Conservation (phyloP, 2,329 filamentous ascomycete species). For the Arachnomyces sp. region DNA sequence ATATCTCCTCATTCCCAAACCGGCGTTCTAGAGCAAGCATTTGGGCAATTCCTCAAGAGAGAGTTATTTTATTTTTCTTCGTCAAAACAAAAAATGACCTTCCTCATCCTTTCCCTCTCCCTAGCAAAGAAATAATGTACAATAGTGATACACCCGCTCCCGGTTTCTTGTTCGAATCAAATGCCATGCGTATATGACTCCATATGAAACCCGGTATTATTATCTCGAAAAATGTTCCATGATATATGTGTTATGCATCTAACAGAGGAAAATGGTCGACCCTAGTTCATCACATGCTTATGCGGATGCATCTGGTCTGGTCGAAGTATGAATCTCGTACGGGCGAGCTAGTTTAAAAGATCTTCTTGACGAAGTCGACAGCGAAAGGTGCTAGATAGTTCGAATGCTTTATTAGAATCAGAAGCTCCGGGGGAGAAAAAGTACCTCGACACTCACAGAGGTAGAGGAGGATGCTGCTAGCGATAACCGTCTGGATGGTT, state of each 20-base stretch:
- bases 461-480: constrained; percentile 52
- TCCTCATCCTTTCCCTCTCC: too few relatives aligned
- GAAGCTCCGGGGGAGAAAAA: background rate
- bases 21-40: background rate
- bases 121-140: too few relatives aligned
- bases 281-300: too few relatives aligned
- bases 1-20: constrained; percentile 6
- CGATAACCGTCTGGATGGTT: constrained; percentile 48
- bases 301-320: too few relatives aligned
- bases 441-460: constrained; percentile 52
- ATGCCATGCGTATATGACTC: too few relatives aligned
- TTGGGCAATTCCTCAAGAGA: background rate
- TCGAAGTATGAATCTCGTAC: too few relatives aligned
- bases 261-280: too few relatives aligned
- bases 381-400: constrained; percentile 39
- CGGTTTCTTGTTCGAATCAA: too few relatives aligned
- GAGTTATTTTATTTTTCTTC: constrained; percentile 2
- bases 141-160: constrained; percentile 1
- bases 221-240: too few relatives aligned
- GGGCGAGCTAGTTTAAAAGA: constrained; percentile 31
- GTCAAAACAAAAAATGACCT: constrained; percentile 5
- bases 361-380: constrained; percentile 41
- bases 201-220: too few relatives aligned
- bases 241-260: too few relatives aligned
- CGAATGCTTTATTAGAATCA: constrained; percentile 1